Conservation (phyloP, 2,329 filamentous ascomycete genomes). For the Alternaria sp. region DNA sequence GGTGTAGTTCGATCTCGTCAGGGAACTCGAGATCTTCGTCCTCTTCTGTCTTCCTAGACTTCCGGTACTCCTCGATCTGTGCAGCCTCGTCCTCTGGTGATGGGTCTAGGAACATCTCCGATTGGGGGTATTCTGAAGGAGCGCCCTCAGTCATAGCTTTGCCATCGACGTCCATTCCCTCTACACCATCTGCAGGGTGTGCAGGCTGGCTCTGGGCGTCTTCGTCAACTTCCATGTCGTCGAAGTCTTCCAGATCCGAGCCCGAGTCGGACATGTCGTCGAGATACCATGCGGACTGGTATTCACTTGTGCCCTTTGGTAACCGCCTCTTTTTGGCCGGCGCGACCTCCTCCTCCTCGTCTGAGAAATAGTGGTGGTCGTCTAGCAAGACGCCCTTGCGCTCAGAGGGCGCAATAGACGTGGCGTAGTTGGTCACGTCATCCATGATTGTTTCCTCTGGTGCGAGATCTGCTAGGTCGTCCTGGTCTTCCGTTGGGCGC, state of each 20-base stretch:
- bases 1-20: conserved; percentile 93
- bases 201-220: conserved; percentile 59
- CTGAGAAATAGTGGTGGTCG: conserved; percentile 97
- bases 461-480: conserved; percentile 82
- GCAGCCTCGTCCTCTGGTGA: conserved; percentile 83
- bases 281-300: conserved; percentile 94
- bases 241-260: conserved; percentile 72
- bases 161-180: conserved; percentile 63
- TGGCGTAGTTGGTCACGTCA: conserved; percentile 62
- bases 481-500: conserved; percentile 76
- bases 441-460: conserved; percentile 85
- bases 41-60: conserved; percentile 77
- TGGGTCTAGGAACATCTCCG: conserved; percentile 85
- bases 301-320: conserved; percentile 89
- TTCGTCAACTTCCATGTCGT: conserved; percentile 66
- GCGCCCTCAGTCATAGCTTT: conserved; percentile 74
- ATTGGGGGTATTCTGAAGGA: conserved; percentile 89
- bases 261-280: conserved; percentile 82
- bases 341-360: conserved; percentile 72
- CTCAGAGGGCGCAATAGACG: conserved; percentile 56
- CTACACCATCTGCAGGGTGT: conserved; percentile 82
- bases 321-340: conserved; percentile 72
- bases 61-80: conserved; percentile 81
- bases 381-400: conserved; percentile 89
- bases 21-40: conserved; percentile 95